Evolutionary conservation across 2,329 filamentous ascomycete genomes (phyloP), one percentile per base, ranked within the genome.

Genomic region (Aspergillus ibericus): DNA sequence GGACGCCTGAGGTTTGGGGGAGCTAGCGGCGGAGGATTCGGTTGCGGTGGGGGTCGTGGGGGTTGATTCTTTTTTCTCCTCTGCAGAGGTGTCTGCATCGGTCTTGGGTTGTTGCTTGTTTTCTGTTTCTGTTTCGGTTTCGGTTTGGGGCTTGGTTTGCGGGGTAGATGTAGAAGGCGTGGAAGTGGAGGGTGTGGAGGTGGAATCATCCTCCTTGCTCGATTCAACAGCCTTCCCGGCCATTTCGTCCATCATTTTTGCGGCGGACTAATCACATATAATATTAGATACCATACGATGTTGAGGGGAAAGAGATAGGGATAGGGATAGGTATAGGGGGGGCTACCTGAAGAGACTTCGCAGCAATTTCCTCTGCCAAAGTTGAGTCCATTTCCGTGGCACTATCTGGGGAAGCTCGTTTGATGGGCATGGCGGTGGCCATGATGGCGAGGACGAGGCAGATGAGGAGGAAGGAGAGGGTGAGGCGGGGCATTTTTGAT

Each of bases 401-500:
- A 29, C 36, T 47, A 27, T 1, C 20, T 2, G 40, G 25, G 35
- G 29, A 20, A 13, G 35, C 51, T 27, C 51, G 59, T 16, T 70
- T 67, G 40, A 63, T 56, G 1, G 73, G 73, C 52, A 70, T 56
- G 2, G 73, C 72, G 32, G 69, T 59, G 36, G 68, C 67, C 29
- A 70, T 52, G 7, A 70, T 57, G 6, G 70, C 73, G 27, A 76
- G 63, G 52, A 69, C 60, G 25, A 74, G 59, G 51, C 70, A 64
- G 44, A 69, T 54, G 16, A 71, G 66, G 27, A 74, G 57, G 52
- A 72, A 59, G 25, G 69, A 71, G 20, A 72, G 40, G 42, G 48
- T 72, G 64, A 72, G 63, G 38, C 71, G 72, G 44, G 69, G 64
- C 72, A 75, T 75, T 60, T 29, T 68, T 34, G 36, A 25, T 16